Conservation (phyloP, 352 stramenopile genomes). For the Thraustochytrium sp. region DNA sequence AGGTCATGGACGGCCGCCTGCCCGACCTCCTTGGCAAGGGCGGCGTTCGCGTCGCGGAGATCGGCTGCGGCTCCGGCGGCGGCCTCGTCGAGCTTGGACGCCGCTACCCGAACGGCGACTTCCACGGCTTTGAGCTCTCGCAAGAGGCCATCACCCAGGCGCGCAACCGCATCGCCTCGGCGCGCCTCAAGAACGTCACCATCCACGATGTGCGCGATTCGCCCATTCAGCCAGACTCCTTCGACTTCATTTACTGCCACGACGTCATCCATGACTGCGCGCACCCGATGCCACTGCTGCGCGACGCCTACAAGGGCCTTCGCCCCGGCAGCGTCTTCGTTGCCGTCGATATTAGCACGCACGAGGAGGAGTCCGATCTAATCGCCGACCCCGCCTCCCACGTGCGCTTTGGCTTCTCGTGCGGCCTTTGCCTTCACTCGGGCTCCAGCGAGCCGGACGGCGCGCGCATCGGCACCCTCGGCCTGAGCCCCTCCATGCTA, state of each 20-base stretch:
- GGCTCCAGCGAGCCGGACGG: neutral
- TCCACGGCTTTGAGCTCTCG: conserved; percentile 33
- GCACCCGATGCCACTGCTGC: neutral
- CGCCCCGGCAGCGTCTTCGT: neutral
- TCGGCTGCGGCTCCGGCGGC: conserved; percentile 15
- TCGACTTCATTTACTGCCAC: conserved; percentile 29
- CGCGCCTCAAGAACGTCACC: neutral
- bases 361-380: neutral
- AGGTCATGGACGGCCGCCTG: neutral
- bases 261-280: conserved; percentile 42
- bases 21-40: neutral
- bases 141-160: conserved; percentile 30
- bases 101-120: conserved; percentile 13
- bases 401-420: neutral
- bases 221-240: neutral
- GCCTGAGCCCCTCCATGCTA: neutral
- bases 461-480: neutral
- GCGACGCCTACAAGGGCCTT: neutral
- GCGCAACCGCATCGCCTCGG: neutral
- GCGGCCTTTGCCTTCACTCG: neutral
- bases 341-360: neutral
- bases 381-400: neutral
- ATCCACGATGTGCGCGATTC: conserved; percentile 16
- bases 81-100: neutral
- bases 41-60: neutral